A percentile compares a stretch with the other conserved stretches of the same genome.
Evolutionary conservation across 768 basidiomycete genomes (phyloP).

Genomic region (Macrolepiota dolichaula): DNA sequence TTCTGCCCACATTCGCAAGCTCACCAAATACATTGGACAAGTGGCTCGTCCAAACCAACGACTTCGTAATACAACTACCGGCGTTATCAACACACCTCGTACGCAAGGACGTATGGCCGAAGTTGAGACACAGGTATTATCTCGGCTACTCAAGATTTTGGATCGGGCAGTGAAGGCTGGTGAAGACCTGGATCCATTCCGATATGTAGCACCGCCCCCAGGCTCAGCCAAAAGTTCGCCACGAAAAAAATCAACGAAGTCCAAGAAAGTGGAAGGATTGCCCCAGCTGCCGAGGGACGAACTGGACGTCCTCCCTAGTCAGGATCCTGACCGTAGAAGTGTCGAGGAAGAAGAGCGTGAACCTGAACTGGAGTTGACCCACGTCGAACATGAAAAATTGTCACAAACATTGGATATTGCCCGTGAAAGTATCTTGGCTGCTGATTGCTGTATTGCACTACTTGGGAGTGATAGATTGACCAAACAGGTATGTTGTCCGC

Average conservation of each 20-base stretch:
- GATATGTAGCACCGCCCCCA: slow-evolving; percentile 22
- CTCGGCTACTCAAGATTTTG: slow-evolving; percentile 69
- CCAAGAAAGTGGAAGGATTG: slow-evolving; percentile 38
- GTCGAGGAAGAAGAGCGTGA: slow-evolving; percentile 16
- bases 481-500: slow-evolving; percentile 64
- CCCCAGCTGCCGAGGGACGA: slow-evolving; percentile 40
- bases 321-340: slow-evolving; percentile 24
- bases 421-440: slow-evolving; percentile 73
- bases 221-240: slow-evolving; percentile 34
- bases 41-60: slow-evolving; percentile 68
- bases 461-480: slow-evolving; percentile 76
- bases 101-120: slow-evolving; percentile 60
- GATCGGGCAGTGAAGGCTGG: slow-evolving; percentile 76
- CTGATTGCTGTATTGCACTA: slow-evolving; percentile 78
- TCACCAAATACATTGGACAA: slow-evolving; percentile 66
- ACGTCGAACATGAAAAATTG: slow-evolving; percentile 43
- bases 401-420: slow-evolving; percentile 54
- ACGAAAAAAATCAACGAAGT: slow-evolving; percentile 43
- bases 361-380: slow-evolving; percentile 13
- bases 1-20: slow-evolving; percentile 56
- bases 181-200: slow-evolving; percentile 75
- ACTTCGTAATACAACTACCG: slow-evolving; percentile 42
- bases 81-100: slow-evolving; percentile 42
- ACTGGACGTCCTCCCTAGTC: slow-evolving; percentile 21
- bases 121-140: slow-evolving; percentile 59